Evolutionary conservation across 306 rosid species (phyloP).

Genomic region (Cucumis cinereus): DNA sequence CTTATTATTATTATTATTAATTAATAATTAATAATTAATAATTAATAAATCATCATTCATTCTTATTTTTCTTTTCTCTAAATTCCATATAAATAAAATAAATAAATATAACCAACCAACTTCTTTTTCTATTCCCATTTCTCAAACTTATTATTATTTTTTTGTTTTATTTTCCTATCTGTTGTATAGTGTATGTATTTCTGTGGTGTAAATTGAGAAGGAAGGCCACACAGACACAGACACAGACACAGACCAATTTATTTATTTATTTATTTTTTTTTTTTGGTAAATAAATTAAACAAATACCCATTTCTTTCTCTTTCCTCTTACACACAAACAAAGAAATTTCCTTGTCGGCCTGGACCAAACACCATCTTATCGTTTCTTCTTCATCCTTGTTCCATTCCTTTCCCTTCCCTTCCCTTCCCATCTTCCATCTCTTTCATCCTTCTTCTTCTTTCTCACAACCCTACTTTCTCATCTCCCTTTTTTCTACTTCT

Average conservation of each 20-base stretch:
- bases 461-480: background rate
- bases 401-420: slow-evolving; percentile 11
- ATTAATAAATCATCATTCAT: background rate
- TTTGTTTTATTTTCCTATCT: background rate
- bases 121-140: background rate
- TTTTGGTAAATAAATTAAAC: background rate
- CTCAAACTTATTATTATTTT: background rate
- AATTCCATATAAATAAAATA: background rate
- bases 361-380: slow-evolving; percentile 84
- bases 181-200: background rate
- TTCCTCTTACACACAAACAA: slow-evolving; percentile 14
- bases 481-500: background rate
- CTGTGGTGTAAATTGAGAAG: background rate
- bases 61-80: background rate
- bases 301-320: background rate
- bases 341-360: slow-evolving; percentile 73
- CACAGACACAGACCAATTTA: background rate
- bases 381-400: slow-evolving; percentile 19
- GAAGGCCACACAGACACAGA: background rate
- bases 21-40: background rate
- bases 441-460: background rate
- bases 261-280: background rate
- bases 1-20: background rate
- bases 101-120: background rate
- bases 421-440: slow-evolving; percentile 6